Base-by-base conservation (phyloP, 1,284 basidiomycete species). In the Tremellales sp. region DNA sequence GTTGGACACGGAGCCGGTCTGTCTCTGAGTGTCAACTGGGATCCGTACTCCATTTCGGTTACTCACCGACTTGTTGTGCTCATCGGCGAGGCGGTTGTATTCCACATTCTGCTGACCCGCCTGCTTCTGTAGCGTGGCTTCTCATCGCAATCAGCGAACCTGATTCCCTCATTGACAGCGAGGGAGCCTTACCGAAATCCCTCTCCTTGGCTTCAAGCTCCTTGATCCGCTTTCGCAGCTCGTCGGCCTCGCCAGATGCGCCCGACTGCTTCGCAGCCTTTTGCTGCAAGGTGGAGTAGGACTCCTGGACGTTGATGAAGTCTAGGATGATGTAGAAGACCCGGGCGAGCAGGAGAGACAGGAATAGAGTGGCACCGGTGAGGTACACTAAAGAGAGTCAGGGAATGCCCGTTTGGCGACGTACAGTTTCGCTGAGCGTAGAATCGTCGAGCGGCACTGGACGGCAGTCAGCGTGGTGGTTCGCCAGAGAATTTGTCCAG, bases 321-420 rank as follows among this genome's bases (percentile, higher is more conserved):
- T 95, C 89, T 58, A 92, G 82, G 47, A 88, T 81, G 67, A 97
- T 87, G 73, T 85, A 86, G 76, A 94, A 94, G 4, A 87, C 90
- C 60, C 92, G 85, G 7, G 90, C 86, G 57, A 97, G 83, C 60
- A 95, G 86, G 45, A 93, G 82, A 14, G 89, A 92, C 27, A 97
- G 83, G 83, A 95, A 95, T 37, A 97, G 79, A 46, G 86, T 90
- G 70, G 90, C 89, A 1, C 89, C 89, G 10, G 92, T 95, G 18
- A 95, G 79, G 71, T 97, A 97, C 51, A 86, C 82, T 74, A 85
- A 86, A 24, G 18, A 9, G 29, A 33, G 5, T 25, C 24, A 39
- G 13, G 22, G n/a, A 35, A 16, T 29, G n/a, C n/a, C 32, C 41
- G 47, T 21, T 33, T 24, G 29, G 18, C n/a, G 13, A 55, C 63